These are phyloP conservation scores for Hydnum rufescens DNA, from an alignment of 768 basidiomycete genomes.

Conservation along the genomic window DNA sequence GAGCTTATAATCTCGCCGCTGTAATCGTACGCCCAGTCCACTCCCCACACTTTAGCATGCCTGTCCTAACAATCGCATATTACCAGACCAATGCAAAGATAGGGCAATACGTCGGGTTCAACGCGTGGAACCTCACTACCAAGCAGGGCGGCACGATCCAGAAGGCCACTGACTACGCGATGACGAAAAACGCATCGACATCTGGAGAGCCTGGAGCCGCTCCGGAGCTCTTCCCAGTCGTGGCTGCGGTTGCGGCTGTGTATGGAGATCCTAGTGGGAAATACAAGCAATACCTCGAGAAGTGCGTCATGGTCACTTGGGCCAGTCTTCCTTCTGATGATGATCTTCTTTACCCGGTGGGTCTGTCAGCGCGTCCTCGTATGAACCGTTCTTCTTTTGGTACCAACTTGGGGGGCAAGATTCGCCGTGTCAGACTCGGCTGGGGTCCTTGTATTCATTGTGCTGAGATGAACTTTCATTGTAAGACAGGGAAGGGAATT, in stretches of 20 bases:
- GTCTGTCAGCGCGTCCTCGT: not conserved
- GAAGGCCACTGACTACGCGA: slow-evolving; percentile 16
- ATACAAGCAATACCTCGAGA: not conserved
- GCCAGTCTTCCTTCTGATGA: not conserved
- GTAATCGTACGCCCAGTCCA: slow-evolving; percentile 15
- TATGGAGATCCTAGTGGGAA: not conserved
- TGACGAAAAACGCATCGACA: slow-evolving; percentile 3
- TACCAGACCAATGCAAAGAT: slow-evolving; percentile 12
- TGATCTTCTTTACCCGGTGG: not conserved
- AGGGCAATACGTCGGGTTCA: slow-evolving; percentile 13
- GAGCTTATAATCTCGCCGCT: slow-evolving; percentile 16
- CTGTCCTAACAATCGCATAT: not conserved
- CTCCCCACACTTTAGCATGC: slow-evolving; percentile 13
- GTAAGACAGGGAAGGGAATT: too few relatives aligned
- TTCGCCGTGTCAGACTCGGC: too few relatives aligned
- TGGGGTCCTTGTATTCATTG: too few relatives aligned
- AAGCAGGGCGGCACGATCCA: slow-evolving; percentile 13
- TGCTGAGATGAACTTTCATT: too few relatives aligned
- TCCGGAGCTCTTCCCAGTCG: not conserved
- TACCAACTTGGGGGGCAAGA: too few relatives aligned
- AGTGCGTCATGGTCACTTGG: not conserved
- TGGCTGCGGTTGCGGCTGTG: not conserved
- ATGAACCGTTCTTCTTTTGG: slow-evolving; percentile 9
- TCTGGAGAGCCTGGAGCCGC: not conserved
- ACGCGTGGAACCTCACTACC: slow-evolving; percentile 15